phyloP scores from a whole-genome alignment of 2,329 filamentous ascomycete species.

The Alternaria longipes region DNA sequence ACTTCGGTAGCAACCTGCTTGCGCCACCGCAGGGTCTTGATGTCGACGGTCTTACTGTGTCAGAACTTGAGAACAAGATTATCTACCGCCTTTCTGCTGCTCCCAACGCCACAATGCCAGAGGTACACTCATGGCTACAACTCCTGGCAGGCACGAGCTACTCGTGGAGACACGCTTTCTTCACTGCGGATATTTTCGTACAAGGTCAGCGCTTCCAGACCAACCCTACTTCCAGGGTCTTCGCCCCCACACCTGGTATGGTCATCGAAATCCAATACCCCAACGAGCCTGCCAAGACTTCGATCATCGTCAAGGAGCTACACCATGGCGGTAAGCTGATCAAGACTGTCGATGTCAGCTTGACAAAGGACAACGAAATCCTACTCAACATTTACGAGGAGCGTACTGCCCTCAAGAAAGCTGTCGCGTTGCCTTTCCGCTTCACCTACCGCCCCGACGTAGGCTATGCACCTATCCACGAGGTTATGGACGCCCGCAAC shows the following conservation, averaged over 20 bases:
- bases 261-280: slow-evolving; percentile 88
- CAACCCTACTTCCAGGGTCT: slow-evolving; percentile 92
- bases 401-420: slow-evolving; percentile 82
- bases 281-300: slow-evolving; percentile 81
- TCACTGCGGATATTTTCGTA: slow-evolving; percentile 91
- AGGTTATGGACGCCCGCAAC: slow-evolving; percentile 95
- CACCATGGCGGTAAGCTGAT: slow-evolving; percentile 85
- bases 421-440: slow-evolving; percentile 83
- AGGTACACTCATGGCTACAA: slow-evolving; percentile 83
- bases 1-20: slow-evolving; percentile 89
- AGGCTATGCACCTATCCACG: slow-evolving; percentile 95
- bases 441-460: slow-evolving; percentile 96
- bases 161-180: slow-evolving; percentile 94
- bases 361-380: slow-evolving; percentile 80
- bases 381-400: slow-evolving; percentile 91
- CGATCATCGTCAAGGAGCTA: slow-evolving; percentile 87
- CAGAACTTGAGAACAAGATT: slow-evolving; percentile 79
- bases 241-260: slow-evolving; percentile 84
- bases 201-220: slow-evolving; percentile 97
- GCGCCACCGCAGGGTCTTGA: slow-evolving; percentile 72
- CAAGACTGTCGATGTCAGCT: slow-evolving; percentile 86
- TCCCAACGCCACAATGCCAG: slow-evolving; percentile 76
- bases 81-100: slow-evolving; percentile 84
- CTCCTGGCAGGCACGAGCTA: slow-evolving; percentile 85
- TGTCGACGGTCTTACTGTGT: slow-evolving; percentile 85